Base-by-base conservation (phyloP, 768 basidiomycete species). In the Boletus sensibilis region DNA sequence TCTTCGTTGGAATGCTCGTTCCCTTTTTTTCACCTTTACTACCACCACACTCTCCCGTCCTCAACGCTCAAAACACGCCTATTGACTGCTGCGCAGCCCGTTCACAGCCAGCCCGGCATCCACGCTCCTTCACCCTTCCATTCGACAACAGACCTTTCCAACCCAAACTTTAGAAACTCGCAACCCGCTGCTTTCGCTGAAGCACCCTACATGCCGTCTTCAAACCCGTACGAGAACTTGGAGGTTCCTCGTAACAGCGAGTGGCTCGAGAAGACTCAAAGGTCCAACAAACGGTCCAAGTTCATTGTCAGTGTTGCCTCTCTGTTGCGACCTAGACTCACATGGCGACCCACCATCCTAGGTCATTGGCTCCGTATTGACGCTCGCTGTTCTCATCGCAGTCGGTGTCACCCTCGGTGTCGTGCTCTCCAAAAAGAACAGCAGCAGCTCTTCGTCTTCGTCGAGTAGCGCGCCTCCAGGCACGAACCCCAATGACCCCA, bases 381-480 rank as follows among this genome's bases (percentile, higher is more conserved):
- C 66, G 12, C 62, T 90, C 25, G 55, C 81, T 29, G 68, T 78
- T 45, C 67, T 92, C 47, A 77, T 84, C 35, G 81, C 73, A n/a
- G 74, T 78, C 25, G 89, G 79, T 41, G 79, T 88, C 51, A 78
- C 76, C 25, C 78, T 86, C 21, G 91, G 90, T 23, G 83, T 94
- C 37, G 70, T 78, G 7, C 79, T 92, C 29, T 75, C 84, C 18
- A 85, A 82, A 51, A 79, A 79, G 59, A 76, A 79, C 57, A 78
- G 74, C 57, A 78, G 74, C 33, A 66, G 70, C 8, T 59, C 64
- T 1, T 52, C 61, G 21, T 59, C 64, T 1, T 52, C 61, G 21
- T 58, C 67, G 6, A 46, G 57, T 11, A 59, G 48, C 16, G 63
- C 33, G 0, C 69, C 67, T 14, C 0, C 23, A 20, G 70, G 70